Evolutionary conservation across 176 grass and related monocot species (phyloP), one percentile per base, ranked within the genome.

Genomic region (Tillandsia fasciculata): DNA sequence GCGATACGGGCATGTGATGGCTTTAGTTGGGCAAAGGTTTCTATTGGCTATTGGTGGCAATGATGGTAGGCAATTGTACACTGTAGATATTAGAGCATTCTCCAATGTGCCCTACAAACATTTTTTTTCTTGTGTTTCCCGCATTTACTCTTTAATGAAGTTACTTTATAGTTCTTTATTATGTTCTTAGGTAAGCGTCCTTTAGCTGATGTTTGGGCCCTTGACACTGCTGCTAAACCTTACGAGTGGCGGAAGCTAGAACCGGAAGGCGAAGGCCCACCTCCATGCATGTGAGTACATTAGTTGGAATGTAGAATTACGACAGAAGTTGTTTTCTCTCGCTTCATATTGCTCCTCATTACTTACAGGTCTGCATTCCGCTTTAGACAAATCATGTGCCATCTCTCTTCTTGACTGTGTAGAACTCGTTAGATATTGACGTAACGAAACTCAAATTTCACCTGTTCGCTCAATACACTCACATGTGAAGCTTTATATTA

Each of bases 211-310:
- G 95, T 99, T 75, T 99, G 95, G 95, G 90, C 95, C 42, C 95
- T 99, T 70, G 95, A 99, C 71, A 99, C 95, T 13, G 95, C 95
- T 64, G 95, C 95, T 64, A 99, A 99, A 72, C 95, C 95, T 77
- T 99, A 99, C 42, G 90, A 99, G 76, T 99, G 95, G 95, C 87
- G 95, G 67, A 99, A 99, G 84, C 87, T 99, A 78, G 95, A 99
- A 82, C 95, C 95, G 12, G 95, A 99, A 84, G 95, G 95, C 68
- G 95, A 99, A 82, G 95, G 90, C 49, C 95, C 95, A 11, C 95
- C 95, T 23, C 95, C 95, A 71, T 99, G 95, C 95, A 99, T 99
- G 95, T 99, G 87, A 94, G 87, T 90, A 64, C 63, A 58, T 26
- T 52, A 75, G 54, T 9, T 26, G 53, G 51, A 63, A 74, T 7